phyloP scores from a whole-genome alignment of 2,329 filamentous ascomycete genomes.

The Sclerotinia borealis region DNA sequence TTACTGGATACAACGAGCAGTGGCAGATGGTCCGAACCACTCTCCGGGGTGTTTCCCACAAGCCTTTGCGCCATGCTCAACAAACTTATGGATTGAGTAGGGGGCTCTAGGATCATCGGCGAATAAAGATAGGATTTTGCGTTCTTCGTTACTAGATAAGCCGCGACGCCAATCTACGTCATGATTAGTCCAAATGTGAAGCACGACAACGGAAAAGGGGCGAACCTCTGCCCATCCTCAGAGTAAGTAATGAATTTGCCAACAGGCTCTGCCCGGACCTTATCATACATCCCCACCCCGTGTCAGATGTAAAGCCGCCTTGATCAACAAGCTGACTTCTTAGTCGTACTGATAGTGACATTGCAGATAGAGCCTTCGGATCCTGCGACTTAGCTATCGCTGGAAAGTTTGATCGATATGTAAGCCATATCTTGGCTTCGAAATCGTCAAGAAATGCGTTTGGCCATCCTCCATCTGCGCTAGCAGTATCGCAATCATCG shows the following conservation, averaged over 20 bases:
- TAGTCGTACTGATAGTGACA: conserved; percentile 80
- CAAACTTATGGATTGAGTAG: conserved; percentile 94
- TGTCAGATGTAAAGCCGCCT: conserved; percentile 82
- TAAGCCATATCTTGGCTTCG: conserved; percentile 92
- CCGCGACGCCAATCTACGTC: conserved; percentile 69
- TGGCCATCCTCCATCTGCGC: conserved; percentile 63
- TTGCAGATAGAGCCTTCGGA: conserved; percentile 59
- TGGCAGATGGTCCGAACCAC: conserved; percentile 98
- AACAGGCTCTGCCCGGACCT: conserved; percentile 88
- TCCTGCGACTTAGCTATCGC: conserved; percentile 75
- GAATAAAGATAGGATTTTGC: conserved; percentile 70
- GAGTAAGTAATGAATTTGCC: conserved; percentile 72
- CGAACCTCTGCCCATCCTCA: conserved; percentile 72
- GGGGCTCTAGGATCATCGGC: conserved; percentile 80
- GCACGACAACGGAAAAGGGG: background rate
- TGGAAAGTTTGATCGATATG: conserved; percentile 82
- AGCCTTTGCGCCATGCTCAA: conserved; percentile 74
- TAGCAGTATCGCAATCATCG: conserved; percentile 21
- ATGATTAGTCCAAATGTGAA: conserved; percentile 7
- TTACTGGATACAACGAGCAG: conserved; percentile 88
- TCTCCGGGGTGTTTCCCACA: conserved; percentile 95
- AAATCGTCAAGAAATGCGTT: conserved; percentile 83
- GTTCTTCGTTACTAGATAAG: conserved; percentile 53
- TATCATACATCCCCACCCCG: conserved; percentile 99
- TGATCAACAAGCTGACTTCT: conserved; percentile 74